Base-by-base conservation (phyloP, 176 grass and related monocot genomes). In the Cenchrus purpureus region DNA sequence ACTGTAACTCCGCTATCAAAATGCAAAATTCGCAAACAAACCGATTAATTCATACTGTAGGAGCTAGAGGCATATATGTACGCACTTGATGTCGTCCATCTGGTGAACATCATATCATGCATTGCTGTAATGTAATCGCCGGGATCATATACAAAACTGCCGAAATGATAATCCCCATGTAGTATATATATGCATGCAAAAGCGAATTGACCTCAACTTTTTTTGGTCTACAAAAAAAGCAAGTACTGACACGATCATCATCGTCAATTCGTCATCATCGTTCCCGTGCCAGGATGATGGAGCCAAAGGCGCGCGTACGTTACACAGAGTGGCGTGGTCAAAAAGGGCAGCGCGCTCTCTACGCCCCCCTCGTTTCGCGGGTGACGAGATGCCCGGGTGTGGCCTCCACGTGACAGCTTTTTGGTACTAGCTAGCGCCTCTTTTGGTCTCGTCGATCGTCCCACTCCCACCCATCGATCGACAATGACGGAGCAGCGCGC, bases 321-420 rank as follows among this genome's bases (percentile, higher is more conserved):
- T 73, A 46, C 12, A 29, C 22, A 29, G 46, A 15, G 70, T 52
- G 71, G 48, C 28, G 48, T 8, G 71, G 71, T 73, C 71, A 73
- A 73, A 73, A 73, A 52, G 71, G 12, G 48, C 71, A 73, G 71
- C 71, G 12, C 70, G 19, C 57, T 20, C 44, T 50, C 20, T 8
- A 16, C 8, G 16, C 6, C 4, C 37, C 34, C 16, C 16, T 66
- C 31, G 20, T 71, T 71, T 71, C 68, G 68, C 68, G 44, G 20
- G 68, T 12, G 68, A 25, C 68, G 68, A 69, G 68, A 69, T 25
- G 45, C 12, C 11, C 6, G 4, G 70, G 45, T 46, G 69, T 72
- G 70, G 46, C 2, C 71, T 32, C 62, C 62, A 62, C 59, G 59
- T 62, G 59, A 62, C n/a, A 25, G 59, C 59, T 28, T 28, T 61